Evolutionary conservation across 495 filamentous ascomycete genomes (phyloP).

Genomic region (Glarea lozoyensis): DNA sequence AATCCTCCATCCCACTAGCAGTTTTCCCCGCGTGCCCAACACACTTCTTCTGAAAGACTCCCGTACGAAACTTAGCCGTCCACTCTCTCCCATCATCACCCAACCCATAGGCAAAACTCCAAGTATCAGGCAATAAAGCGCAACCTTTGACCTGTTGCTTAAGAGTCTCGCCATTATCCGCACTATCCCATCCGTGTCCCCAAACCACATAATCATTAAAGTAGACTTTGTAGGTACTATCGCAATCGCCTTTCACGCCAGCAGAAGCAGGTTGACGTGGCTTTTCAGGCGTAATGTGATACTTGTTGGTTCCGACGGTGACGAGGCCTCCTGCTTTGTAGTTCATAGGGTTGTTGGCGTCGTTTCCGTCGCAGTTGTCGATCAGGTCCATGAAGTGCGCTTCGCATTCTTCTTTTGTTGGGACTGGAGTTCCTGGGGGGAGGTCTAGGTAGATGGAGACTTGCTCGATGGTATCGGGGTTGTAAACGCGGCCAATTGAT

Average conservation of each 20-base stretch:
- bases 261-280: not conserved
- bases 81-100: constrained; percentile 1
- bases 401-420: constrained; percentile 1
- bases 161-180: constrained; percentile 1
- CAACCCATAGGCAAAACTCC: constrained; percentile 1
- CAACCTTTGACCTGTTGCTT: not conserved
- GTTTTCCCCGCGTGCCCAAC: not conserved
- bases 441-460: not conserved
- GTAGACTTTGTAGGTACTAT: not conserved
- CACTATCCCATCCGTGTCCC: constrained; percentile 1
- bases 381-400: not conserved
- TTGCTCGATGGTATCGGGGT: not conserved
- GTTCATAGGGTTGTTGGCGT: constrained; percentile 1
- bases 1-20: not conserved
- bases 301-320: not conserved
- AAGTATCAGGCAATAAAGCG: constrained; percentile 3
- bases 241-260: not conserved
- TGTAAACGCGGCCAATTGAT: not conserved
- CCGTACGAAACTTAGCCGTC: constrained; percentile 1
- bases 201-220: constrained; percentile 2
- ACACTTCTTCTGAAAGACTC: not conserved
- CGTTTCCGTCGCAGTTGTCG: not conserved
- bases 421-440: not conserved
- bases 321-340: not conserved
- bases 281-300: not conserved